Evolutionary conservation across 225 moss, liverwort and hornwort genomes (phyloP), one percentile per base, ranked within the genome.

Genomic region (Bryoerythrophyllum caledonicum): DNA sequence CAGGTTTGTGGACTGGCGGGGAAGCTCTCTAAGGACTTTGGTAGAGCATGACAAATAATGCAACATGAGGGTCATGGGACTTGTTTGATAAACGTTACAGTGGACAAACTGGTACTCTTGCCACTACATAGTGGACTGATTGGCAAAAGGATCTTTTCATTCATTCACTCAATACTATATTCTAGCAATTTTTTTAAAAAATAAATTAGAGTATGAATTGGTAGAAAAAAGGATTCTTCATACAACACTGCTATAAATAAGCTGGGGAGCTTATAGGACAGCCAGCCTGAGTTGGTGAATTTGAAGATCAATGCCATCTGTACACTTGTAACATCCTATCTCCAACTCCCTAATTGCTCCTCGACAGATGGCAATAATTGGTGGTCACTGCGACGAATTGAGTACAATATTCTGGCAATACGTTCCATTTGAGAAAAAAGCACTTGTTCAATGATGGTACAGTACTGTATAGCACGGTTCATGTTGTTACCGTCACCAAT

Each of bases 301-400:
- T 21, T 7, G n/a, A n/a, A 44, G 28, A 72, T 32, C 14, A 30
- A 21, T 21, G 44, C 30, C 13, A 46, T 60, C 21, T 60, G 25
- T 62, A 60, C 30, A 14, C 46, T 32, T 6, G 15, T 40, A 23
- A 56, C 21, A 20, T 16, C 25, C 53, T 44, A 71, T 72, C 72
- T 60, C 14, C 10, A 20, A 13, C 14, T 46, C 23, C 16, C 37
- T 51, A 17, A 5, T 16, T 62, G 37, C 16, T 5, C 51, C 62
- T 73, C 52, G 62, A 32, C 73, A 73, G 62, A 49, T 73, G 73
- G 63, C 63, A 24, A 37, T 51, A 35, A 73, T 19, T 51, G 37
- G 6, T 63, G 63, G 35, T 24, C 28, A 3, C 24, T 52, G 35
- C 63, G 37, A 8, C 13, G 4, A 12, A 28, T 43, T 40, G 1